These are phyloP conservation scores for Eremochloa ophiuroides DNA, from an alignment of 176 grass and related monocot species.

Conservation along the genomic window DNA sequence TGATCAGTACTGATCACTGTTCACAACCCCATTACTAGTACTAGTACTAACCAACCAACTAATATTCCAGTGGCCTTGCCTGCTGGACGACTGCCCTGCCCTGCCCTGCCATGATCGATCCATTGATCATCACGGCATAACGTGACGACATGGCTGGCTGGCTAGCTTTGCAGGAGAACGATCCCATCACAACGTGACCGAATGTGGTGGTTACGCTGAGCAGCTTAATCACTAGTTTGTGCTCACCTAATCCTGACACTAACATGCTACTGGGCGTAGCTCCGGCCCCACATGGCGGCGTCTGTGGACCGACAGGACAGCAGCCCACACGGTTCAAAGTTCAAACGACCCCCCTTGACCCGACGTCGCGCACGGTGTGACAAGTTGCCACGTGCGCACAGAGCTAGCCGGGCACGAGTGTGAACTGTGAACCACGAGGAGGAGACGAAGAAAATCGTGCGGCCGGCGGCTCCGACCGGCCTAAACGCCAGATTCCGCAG, in stretches of 20 bases:
- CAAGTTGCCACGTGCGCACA: conserved; percentile 30
- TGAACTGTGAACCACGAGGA: conserved; percentile 25
- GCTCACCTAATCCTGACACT: neutral
- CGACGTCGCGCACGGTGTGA: conserved; percentile 2
- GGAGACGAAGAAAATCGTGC: neutral
- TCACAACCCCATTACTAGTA: neutral
- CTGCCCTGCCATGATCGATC: neutral
- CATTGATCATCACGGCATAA: too few species aligned
- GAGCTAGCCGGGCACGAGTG: neutral
- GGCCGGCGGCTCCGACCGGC: neutral
- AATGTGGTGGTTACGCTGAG: conserved; percentile 47
- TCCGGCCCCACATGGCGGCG: neutral
- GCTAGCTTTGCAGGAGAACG: neutral
- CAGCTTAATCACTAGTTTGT: neutral
- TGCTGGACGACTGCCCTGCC: neutral
- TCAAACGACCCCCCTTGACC: neutral
- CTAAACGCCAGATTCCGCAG: neutral
- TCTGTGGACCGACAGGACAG: conserved; percentile 12
- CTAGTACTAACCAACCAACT: conserved; percentile 8
- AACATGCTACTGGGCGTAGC: too few species aligned
- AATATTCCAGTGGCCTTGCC: conserved; percentile 17
- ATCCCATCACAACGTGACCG: conserved; percentile 1
- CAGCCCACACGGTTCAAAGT: neutral
- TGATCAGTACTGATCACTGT: neutral
- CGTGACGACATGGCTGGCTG: too few species aligned